Conservation (phyloP, 2,329 filamentous ascomycete species). For the Verticillium albo-atrum region DNA sequence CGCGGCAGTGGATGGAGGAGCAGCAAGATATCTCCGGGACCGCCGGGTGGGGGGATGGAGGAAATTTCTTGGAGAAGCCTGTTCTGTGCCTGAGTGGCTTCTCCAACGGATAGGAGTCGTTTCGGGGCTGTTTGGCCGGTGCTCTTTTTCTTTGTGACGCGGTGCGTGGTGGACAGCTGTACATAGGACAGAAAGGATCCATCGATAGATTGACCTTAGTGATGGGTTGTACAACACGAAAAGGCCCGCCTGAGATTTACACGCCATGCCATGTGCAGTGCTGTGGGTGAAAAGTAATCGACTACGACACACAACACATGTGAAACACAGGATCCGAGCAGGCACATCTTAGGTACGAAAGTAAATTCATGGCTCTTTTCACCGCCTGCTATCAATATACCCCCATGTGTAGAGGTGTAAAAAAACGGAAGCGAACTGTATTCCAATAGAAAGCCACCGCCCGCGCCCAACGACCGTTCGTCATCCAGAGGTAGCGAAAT, state of each 20-base stretch:
- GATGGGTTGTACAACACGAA: constrained; percentile 12
- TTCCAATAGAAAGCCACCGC: neutral
- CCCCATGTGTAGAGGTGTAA: neutral
- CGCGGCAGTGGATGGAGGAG: neutral
- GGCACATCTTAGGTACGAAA: neutral
- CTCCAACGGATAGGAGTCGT: neutral
- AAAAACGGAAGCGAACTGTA: neutral
- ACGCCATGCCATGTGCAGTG: neutral
- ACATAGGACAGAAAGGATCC: constrained; percentile 11
- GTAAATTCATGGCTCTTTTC: neutral
- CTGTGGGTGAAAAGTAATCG: too few relatives aligned
- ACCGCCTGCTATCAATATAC: neutral
- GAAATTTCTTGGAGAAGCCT: too few relatives aligned
- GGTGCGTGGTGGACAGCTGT: constrained; percentile 7
- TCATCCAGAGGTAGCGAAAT: neutral
- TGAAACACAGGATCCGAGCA: neutral
- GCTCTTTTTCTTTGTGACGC: constrained; percentile 9
- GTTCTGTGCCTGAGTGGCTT: neutral
- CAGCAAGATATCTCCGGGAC: too few relatives aligned
- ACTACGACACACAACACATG: too few relatives aligned
- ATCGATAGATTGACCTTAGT: constrained; percentile 6
- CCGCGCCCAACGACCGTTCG: neutral
- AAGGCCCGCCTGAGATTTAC: neutral
- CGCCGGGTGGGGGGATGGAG: neutral
- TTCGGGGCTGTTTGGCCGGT: neutral